These are phyloP conservation scores for Gomphus bonarii DNA, from an alignment of 1,284 basidiomycete genomes.

Conservation along the genomic window DNA sequence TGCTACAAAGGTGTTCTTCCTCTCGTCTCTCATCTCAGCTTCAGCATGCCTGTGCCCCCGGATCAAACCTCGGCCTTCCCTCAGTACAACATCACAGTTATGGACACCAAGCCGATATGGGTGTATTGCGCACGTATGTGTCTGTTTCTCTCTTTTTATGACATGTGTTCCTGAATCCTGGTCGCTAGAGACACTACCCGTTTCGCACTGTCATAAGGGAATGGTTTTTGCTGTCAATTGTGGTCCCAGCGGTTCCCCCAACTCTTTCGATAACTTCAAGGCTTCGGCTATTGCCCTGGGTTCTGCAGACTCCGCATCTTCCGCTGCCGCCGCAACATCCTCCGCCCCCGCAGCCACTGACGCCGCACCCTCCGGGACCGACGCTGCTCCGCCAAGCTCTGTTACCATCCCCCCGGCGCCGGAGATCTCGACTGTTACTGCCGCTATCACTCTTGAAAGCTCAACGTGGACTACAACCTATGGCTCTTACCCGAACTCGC, in stretches of 20 bases:
- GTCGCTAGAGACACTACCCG: constrained; percentile 20
- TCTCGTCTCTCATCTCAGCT: constrained; percentile 2
- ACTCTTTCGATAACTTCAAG: constrained; percentile 50
- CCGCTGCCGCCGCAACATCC: constrained; percentile 26
- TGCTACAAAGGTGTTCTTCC: constrained; percentile 6
- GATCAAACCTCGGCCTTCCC: constrained; percentile 26
- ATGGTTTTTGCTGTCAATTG: constrained; percentile 62
- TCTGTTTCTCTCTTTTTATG: background rate
- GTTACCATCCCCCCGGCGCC: constrained; percentile 39
- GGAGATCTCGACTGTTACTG: constrained; percentile 24
- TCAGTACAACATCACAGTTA: constrained; percentile 26
- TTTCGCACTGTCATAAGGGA: constrained; percentile 45
- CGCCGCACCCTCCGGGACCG: constrained; percentile 17
- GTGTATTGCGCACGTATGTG: constrained; percentile 28
- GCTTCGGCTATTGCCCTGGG: constrained; percentile 40
- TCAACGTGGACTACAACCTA: constrained; percentile 43
- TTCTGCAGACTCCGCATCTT: constrained; percentile 30
- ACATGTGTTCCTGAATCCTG: background rate
- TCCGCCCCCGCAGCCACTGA: constrained; percentile 19
- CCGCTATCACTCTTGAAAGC: constrained; percentile 29
- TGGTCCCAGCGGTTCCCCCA: constrained; percentile 36
- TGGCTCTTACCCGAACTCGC: constrained; percentile 41
- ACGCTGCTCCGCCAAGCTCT: constrained; percentile 28
- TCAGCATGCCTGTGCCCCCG: constrained; percentile 40
- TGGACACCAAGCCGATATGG: constrained; percentile 34